phyloP scores from a whole-genome alignment of 768 basidiomycete genomes.

The Lactifluus hygrophoroides region DNA sequence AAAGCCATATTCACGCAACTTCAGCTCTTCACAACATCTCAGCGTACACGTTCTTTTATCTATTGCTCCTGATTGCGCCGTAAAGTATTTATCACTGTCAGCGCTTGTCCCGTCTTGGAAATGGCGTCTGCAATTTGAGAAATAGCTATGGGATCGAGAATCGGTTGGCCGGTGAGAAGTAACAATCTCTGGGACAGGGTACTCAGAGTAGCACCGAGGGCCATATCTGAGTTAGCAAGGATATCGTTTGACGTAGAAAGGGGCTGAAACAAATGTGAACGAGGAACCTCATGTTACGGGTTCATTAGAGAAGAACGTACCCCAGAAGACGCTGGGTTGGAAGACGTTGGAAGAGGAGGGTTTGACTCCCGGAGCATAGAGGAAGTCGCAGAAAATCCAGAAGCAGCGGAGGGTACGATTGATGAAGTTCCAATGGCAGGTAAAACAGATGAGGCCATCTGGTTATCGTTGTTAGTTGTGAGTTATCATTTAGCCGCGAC shows the following conservation, averaged over 20 bases:
- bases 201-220: conserved; percentile 9
- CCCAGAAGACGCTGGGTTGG: not conserved
- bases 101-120: conserved; percentile 16
- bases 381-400: not conserved
- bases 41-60: not conserved
- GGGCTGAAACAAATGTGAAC: not conserved
- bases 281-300: not conserved
- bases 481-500: not conserved
- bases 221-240: conserved; percentile 1
- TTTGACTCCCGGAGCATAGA: not conserved
- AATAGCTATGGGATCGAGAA: conserved; percentile 13
- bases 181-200: conserved; percentile 14
- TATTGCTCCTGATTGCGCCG: conserved; percentile 9
- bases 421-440: not conserved
- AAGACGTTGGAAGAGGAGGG: not conserved
- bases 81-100: conserved; percentile 12
- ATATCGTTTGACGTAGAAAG: not conserved
- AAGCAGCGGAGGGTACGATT: not conserved
- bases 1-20: not conserved
- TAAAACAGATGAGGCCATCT: not conserved
- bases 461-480: not conserved
- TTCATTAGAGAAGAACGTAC: not conserved
- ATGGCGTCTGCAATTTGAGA: conserved; percentile 20
- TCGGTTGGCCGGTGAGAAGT: conserved; percentile 5
- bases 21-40: conserved; percentile 11